A percentile compares a stretch with the other conserved stretches of the same genome.
phyloP scores from a whole-genome alignment of 495 filamentous ascomycete genomes.

The Penicillium subrubescens region DNA sequence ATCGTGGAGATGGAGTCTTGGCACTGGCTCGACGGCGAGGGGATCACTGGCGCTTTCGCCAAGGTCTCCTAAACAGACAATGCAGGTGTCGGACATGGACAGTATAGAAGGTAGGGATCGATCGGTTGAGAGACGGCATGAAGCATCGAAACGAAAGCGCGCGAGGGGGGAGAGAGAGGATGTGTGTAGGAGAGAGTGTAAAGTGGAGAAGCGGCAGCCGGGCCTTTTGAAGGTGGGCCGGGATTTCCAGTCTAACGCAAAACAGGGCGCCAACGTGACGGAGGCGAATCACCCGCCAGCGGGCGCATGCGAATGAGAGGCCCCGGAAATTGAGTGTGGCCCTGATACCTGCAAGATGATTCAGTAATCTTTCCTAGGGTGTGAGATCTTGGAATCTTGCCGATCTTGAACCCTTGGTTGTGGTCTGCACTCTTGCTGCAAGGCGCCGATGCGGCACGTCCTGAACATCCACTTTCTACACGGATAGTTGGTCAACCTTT shows the following conservation, averaged over 20 bases:
- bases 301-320: slow-evolving; percentile 14
- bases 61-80: slow-evolving; percentile 93
- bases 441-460: background rate
- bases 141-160: slow-evolving; percentile 30
- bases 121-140: slow-evolving; percentile 46
- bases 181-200: slow-evolving; percentile 28
- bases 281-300: slow-evolving; percentile 35
- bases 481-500: background rate
- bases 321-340: slow-evolving; percentile 1
- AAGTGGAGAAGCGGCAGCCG: slow-evolving; percentile 41
- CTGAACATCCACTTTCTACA: background rate
- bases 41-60: slow-evolving; percentile 60
- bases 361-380: background rate
- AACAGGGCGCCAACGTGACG: slow-evolving; percentile 46
- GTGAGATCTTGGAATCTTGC: slow-evolving; percentile 1
- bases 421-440: slow-evolving; percentile 14
- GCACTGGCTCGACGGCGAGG: slow-evolving; percentile 48
- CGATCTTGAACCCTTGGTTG: background rate
- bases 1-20: slow-evolving; percentile 47
- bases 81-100: slow-evolving; percentile 90
- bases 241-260: slow-evolving; percentile 46
- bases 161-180: slow-evolving; percentile 21
- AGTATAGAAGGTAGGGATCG: slow-evolving; percentile 36
- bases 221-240: slow-evolving; percentile 52
- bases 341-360: background rate